A percentile compares a stretch with the other conserved stretches of the same genome.
Conservation (phyloP, 2,329 filamentous ascomycete species). For the Colletotrichum plurivorum region DNA sequence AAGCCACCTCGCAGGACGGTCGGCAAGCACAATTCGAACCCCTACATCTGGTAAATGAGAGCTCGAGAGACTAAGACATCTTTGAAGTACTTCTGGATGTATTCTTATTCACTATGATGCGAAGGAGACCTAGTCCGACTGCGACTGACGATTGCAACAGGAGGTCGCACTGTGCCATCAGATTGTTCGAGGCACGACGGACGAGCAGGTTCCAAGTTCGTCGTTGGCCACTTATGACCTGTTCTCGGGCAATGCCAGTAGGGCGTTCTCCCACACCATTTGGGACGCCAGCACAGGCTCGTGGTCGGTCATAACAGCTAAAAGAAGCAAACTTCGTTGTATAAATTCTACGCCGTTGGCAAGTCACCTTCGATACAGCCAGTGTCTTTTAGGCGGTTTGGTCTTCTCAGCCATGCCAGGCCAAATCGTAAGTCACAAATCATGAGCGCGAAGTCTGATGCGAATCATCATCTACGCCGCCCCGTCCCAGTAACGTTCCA, state of each 20-base stretch:
- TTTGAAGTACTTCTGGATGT: constrained; percentile 66
- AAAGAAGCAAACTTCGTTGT: constrained; percentile 70
- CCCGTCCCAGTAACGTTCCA: background rate
- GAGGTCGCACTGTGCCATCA: constrained; percentile 77
- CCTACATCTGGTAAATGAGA: constrained; percentile 65
- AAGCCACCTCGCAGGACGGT: constrained; percentile 66
- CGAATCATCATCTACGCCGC: constrained; percentile 23
- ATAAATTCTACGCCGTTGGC: constrained; percentile 39
- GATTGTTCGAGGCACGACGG: constrained; percentile 84
- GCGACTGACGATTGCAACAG: constrained; percentile 87
- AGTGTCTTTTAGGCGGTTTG: no score
- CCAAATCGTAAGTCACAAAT: constrained; percentile 31
- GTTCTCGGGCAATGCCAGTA: constrained; percentile 71
- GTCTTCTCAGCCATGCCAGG: background rate
- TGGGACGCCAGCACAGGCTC: constrained; percentile 71
- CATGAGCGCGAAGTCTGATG: constrained; percentile 17
- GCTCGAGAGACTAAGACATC: constrained; percentile 61
- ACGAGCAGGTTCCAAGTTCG: constrained; percentile 84
- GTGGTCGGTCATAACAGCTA: constrained; percentile 72
- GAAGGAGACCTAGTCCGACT: constrained; percentile 81
- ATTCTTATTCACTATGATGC: constrained; percentile 77
- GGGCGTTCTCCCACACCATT: constrained; percentile 67
- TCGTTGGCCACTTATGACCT: constrained; percentile 79
- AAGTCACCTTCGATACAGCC: no score
- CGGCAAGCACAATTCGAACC: constrained; percentile 63